phyloP scores from a whole-genome alignment of 306 rosid genomes.

The Fagus crenata region DNA sequence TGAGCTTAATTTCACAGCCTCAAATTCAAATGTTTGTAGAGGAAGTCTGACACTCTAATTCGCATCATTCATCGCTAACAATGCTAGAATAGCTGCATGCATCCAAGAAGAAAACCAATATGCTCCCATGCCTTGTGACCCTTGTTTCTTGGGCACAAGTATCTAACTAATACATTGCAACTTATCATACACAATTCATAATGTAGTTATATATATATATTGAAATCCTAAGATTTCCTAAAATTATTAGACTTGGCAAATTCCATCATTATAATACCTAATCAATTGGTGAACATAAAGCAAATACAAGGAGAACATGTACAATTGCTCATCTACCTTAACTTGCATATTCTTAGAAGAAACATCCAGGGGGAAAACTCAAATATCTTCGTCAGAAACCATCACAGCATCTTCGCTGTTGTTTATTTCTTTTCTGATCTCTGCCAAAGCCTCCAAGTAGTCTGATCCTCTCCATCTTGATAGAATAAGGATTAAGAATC shows the following conservation, averaged over 20 bases:
- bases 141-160: neutral
- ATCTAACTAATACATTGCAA: neutral
- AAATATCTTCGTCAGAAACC: neutral
- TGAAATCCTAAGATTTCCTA: neutral
- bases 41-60: neutral
- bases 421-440: neutral
- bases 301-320: neutral
- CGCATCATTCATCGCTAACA: neutral
- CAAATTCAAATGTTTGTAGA: too few species aligned
- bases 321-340: constrained; percentile 11
- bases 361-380: neutral
- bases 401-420: constrained; percentile 1
- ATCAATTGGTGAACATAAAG: neutral
- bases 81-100: neutral
- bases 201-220: neutral
- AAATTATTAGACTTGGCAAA: neutral
- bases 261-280: constrained; percentile 8
- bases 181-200: too few species aligned
- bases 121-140: neutral
- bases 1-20: too few species aligned
- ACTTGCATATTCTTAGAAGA: neutral
- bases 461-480: neutral
- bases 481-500: constrained; percentile 1
- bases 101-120: neutral
- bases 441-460: constrained; percentile 1